A percentile compares a stretch with the other conserved stretches of the same genome.
Conservation (phyloP, 805 yeast genomes). For the Teunomyces pallodes region DNA sequence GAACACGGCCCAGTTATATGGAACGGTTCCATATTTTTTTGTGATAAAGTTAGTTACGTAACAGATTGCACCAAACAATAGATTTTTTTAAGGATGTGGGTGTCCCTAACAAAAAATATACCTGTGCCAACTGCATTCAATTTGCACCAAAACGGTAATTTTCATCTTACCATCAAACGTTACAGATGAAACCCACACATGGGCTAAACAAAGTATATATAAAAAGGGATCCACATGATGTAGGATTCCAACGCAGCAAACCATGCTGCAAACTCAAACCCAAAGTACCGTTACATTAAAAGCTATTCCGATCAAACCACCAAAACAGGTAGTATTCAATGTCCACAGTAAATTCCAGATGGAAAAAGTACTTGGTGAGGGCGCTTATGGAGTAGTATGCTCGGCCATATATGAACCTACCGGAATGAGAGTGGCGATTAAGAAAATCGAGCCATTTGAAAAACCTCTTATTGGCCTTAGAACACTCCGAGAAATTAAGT, state of each 20-base stretch:
- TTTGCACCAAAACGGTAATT: conserved; percentile 1
- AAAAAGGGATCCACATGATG: not conserved
- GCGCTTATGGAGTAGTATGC: conserved; percentile 80
- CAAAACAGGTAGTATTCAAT: conserved; percentile 45
- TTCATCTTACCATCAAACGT: not conserved
- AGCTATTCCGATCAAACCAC: not conserved
- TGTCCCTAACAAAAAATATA: not conserved
- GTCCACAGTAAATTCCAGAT: conserved; percentile 62
- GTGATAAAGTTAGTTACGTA: not conserved
- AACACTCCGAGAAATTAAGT: conserved; percentile 67
- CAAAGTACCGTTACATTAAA: not conserved
- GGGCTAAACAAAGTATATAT: not conserved
- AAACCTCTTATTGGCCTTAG: conserved; percentile 64
- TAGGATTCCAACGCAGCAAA: not conserved
- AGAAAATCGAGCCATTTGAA: conserved; percentile 70
- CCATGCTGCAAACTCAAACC: conserved; percentile 1
- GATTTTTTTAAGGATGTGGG: not conserved
- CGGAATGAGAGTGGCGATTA: conserved; percentile 67
- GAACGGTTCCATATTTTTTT: not conserved
- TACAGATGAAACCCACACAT: conserved; percentile 1
- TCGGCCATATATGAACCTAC: conserved; percentile 64
- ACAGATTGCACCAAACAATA: not conserved
- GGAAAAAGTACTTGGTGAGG: conserved; percentile 66
- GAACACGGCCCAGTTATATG: not conserved
- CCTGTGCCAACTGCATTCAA: not conserved